phyloP scores from a whole-genome alignment of 129 eudicot species.

The Helianthus annuus region DNA sequence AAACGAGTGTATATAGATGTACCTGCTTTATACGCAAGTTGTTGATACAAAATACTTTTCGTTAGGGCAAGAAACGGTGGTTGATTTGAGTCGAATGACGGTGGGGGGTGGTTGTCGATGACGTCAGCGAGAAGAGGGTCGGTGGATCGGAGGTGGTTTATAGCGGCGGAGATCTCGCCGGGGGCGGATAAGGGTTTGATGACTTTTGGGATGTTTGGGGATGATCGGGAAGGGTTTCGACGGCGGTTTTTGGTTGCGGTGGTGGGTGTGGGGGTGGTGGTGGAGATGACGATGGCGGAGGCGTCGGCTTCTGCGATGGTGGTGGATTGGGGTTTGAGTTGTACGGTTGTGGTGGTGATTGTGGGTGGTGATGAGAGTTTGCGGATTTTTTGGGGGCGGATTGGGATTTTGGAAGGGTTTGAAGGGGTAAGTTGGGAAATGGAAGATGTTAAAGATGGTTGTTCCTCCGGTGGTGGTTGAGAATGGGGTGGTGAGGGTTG shows the following conservation, averaged over 20 bases:
- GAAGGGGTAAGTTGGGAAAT: conserved; percentile 35
- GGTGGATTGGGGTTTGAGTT: conserved; percentile 9
- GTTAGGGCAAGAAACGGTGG: conserved; percentile 72
- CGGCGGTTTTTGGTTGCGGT: conserved; percentile 39
- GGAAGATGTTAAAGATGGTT: conserved; percentile 18
- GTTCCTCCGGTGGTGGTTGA: conserved; percentile 26
- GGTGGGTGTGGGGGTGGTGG: conserved; percentile 35
- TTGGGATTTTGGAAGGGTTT: conserved; percentile 81
- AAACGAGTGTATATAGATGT: conserved; percentile 76
- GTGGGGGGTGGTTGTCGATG: conserved; percentile 64
- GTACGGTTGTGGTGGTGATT: neutral
- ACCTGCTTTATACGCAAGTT: conserved; percentile 84
- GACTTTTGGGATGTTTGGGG: conserved; percentile 34
- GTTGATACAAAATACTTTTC: conserved; percentile 80
- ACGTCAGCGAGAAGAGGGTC: conserved; percentile 62
- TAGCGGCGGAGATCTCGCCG: conserved; percentile 58
- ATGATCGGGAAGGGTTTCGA: conserved; percentile 43
- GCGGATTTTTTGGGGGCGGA: conserved; percentile 86
- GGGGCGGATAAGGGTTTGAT: conserved; percentile 54
- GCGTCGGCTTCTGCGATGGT: conserved; percentile 38
- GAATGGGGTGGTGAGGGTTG: conserved; percentile 31
- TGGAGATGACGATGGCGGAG: conserved; percentile 24
- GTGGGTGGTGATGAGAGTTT: conserved; percentile 51
- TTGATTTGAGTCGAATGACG: conserved; percentile 61
- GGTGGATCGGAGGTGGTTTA: conserved; percentile 59